A percentile compares a stretch with the other conserved stretches of the same genome.
These are phyloP conservation scores for Zygotorulaspora florentina DNA, from an alignment of 805 yeast genomes.

Conservation along the genomic window DNA sequence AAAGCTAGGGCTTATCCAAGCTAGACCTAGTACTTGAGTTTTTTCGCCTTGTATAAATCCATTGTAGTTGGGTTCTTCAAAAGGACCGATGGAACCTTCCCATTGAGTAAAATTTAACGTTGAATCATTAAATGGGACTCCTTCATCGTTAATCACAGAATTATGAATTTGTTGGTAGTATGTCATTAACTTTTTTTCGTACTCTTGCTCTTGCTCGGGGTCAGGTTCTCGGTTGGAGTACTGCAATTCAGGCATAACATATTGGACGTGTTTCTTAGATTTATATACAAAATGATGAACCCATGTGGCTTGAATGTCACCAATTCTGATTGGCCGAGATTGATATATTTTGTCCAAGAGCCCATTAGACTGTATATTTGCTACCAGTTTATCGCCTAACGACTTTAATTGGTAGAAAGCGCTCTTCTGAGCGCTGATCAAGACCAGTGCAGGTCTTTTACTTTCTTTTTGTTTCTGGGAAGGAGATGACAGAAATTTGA, in stretches of 20 bases:
- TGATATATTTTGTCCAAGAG: slow-evolving; percentile 38
- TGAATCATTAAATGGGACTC: slow-evolving; percentile 34
- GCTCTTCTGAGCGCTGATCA: slow-evolving; percentile 60
- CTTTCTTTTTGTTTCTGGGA: background rate
- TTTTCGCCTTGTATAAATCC: slow-evolving; percentile 18
- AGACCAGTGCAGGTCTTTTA: slow-evolving; percentile 38
- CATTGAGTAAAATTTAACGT: slow-evolving; percentile 46
- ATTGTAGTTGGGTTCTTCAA: background rate
- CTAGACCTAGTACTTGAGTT: slow-evolving; percentile 39
- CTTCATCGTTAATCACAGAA: slow-evolving; percentile 26
- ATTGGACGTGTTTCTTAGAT: slow-evolving; percentile 58
- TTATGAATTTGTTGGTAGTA: slow-evolving; percentile 29
- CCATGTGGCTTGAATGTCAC: slow-evolving; percentile 51
- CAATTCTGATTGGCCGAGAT: slow-evolving; percentile 39
- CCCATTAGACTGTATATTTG: slow-evolving; percentile 36
- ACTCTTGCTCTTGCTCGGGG: slow-evolving; percentile 14
- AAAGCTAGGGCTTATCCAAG: slow-evolving; percentile 55
- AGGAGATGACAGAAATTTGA: slow-evolving; percentile 45
- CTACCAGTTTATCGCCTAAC: slow-evolving; percentile 50
- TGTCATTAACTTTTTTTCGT: slow-evolving; percentile 24
- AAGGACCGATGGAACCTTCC: slow-evolving; percentile 23
- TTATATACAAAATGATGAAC: slow-evolving; percentile 81
- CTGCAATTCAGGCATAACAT: slow-evolving; percentile 30
- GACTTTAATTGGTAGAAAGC: slow-evolving; percentile 72
- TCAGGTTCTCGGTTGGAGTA: slow-evolving; percentile 14